Evolutionary conservation across 2,329 filamentous ascomycete species (phyloP).

Genomic region (Phaeosphaeriaceae sp.): DNA sequence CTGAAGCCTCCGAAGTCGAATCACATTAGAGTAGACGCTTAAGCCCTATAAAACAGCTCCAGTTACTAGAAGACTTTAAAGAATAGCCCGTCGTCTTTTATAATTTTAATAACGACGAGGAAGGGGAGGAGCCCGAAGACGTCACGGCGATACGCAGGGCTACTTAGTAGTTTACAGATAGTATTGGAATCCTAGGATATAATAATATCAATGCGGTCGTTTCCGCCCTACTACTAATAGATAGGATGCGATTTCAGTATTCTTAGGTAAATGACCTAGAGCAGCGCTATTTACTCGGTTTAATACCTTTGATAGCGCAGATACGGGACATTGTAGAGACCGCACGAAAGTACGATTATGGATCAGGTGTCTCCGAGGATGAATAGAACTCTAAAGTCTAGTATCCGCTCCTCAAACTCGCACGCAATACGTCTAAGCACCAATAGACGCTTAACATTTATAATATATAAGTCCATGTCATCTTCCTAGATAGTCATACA

Average conservation of each 20-base stretch:
- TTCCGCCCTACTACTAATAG: too few relatives aligned
- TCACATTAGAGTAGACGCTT: constrained; percentile 5
- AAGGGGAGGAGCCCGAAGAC: neutral
- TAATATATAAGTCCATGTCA: constrained; percentile 14
- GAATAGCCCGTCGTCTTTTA: constrained; percentile 5
- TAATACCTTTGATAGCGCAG: too few relatives aligned
- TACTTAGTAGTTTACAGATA: too few relatives aligned
- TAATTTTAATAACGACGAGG: neutral
- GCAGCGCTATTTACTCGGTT: too few relatives aligned
- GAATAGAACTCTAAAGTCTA: constrained; percentile 31
- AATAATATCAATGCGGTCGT: too few relatives aligned
- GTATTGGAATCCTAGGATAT: too few relatives aligned
- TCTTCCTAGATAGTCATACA: too few relatives aligned
- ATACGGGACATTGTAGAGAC: neutral
- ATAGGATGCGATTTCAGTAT: neutral
- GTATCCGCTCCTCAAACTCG: constrained; percentile 28
- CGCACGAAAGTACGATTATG: constrained; percentile 7
- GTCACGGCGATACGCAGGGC: neutral
- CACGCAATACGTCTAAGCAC: constrained; percentile 21
- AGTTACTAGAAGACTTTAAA: constrained; percentile 1
- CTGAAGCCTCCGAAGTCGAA: neutral
- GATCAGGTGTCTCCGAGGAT: constrained; percentile 26
- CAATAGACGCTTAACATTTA: constrained; percentile 17
- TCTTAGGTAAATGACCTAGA: neutral
- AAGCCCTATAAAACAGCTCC: constrained; percentile 4